Conservation (phyloP, 352 stramenopile genomes). For the Phytophthora megakarya region DNA sequence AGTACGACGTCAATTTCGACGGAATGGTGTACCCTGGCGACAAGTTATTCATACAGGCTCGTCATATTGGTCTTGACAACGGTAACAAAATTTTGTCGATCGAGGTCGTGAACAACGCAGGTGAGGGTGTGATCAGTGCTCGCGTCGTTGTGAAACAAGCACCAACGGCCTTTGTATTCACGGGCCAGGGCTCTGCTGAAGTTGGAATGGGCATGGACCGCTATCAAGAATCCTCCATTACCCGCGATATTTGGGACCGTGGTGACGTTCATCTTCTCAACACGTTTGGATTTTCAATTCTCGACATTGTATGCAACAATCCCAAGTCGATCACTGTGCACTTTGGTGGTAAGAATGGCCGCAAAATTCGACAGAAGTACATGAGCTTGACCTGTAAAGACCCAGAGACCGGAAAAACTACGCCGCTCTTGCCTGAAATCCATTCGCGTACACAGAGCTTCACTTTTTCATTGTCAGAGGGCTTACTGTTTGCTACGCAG, state of each 20-base stretch:
- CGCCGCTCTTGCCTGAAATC: conserved; percentile 82
- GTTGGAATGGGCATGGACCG: conserved; percentile 90
- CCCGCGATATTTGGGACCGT: conserved; percentile 82
- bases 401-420: conserved; percentile 48
- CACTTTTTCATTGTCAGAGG: conserved; percentile 78
- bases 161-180: conserved; percentile 85
- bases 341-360: conserved; percentile 84
- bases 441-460: conserved; percentile 80
- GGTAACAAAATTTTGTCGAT: conserved; percentile 73
- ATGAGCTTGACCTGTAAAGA: conserved; percentile 80
- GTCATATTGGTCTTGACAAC: conserved; percentile 65
- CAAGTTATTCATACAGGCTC: conserved; percentile 77
- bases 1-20: conserved; percentile 83
- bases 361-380: conserved; percentile 86
- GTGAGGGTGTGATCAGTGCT: conserved; percentile 75
- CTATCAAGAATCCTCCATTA: conserved; percentile 69
- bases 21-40: conserved; percentile 89
- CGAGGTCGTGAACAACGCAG: conserved; percentile 71
- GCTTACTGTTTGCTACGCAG: conserved; percentile 85
- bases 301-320: conserved; percentile 90
- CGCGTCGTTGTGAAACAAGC: conserved; percentile 71
- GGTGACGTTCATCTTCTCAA: conserved; percentile 71
- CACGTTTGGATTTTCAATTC: conserved; percentile 88
- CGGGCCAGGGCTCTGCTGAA: conserved; percentile 80
- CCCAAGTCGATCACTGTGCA: conserved; percentile 83